These are phyloP conservation scores for Salix exigua DNA, from an alignment of 345 rosid species.

Conservation along the genomic window DNA sequence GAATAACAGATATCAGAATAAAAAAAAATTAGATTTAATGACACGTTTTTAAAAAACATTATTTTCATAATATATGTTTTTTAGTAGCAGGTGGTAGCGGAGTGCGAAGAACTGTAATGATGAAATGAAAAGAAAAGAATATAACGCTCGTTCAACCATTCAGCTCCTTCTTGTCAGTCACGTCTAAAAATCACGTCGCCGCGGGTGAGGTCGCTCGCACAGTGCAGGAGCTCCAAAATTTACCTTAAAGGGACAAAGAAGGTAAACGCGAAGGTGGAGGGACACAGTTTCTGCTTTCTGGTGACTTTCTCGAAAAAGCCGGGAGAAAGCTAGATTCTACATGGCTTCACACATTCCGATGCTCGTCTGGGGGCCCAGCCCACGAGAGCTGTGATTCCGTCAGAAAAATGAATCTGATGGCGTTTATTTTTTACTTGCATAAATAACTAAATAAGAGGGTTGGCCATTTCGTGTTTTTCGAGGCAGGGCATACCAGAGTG, in stretches of 20 bases:
- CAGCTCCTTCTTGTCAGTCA: too few species aligned
- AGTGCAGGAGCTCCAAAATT: background rate
- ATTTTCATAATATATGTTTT: too few species aligned
- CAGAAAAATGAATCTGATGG: background rate
- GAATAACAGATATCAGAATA: too few species aligned
- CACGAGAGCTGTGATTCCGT: background rate
- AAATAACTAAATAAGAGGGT: background rate
- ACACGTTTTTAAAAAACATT: too few species aligned
- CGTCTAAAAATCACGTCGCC: background rate
- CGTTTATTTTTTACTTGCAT: background rate
- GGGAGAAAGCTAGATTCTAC: conserved; percentile 1
- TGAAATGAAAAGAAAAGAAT: too few species aligned
- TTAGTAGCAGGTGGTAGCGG: too few species aligned
- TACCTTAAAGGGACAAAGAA: background rate
- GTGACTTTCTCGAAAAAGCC: conserved; percentile 6
- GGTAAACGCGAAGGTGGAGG: background rate
- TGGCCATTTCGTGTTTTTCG: background rate
- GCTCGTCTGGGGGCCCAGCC: background rate
- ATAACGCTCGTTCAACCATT: too few species aligned
- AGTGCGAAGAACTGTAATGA: too few species aligned
- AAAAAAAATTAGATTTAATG: too few species aligned
- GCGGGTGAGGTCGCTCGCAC: background rate
- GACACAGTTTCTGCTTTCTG: background rate
- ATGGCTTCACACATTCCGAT: background rate
- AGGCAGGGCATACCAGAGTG: background rate